These are phyloP conservation scores for Zoysia japonica DNA, from an alignment of 176 grass and related monocot species.

Conservation along the genomic window DNA sequence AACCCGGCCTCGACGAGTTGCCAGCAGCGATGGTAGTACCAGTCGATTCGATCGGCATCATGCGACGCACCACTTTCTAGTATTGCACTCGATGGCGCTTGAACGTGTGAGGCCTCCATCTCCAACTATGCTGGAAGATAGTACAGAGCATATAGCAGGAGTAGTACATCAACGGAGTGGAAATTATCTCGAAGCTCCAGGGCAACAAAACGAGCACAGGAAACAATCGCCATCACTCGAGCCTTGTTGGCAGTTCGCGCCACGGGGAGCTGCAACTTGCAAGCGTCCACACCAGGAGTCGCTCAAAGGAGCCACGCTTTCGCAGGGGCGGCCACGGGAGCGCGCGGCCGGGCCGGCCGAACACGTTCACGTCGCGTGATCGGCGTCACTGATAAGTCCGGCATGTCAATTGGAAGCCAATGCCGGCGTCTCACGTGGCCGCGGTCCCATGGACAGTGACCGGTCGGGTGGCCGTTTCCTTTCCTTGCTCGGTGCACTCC, in stretches of 20 bases:
- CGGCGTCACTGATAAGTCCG: slow-evolving; percentile 22
- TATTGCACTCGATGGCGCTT: slow-evolving; percentile 5
- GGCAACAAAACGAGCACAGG: not conserved
- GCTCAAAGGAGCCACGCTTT: not conserved
- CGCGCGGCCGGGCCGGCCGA: not conserved
- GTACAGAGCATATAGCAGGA: not conserved
- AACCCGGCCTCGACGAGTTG: not conserved
- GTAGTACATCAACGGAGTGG: no score
- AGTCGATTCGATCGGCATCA: slow-evolving; percentile 5
- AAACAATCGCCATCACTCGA: not conserved
- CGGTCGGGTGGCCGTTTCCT: slow-evolving; percentile 25
- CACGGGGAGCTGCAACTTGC: not conserved
- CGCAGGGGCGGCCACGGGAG: not conserved
- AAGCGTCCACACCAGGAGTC: not conserved
- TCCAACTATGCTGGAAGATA: slow-evolving; percentile 17
- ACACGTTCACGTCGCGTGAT: slow-evolving; percentile 23
- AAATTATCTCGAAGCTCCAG: not conserved
- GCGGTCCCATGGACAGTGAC: slow-evolving; percentile 39
- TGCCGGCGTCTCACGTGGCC: slow-evolving; percentile 46
- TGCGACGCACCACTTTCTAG: not conserved
- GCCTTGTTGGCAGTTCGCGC: not conserved
- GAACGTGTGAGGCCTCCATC: no score
- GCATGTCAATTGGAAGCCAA: slow-evolving; percentile 37
- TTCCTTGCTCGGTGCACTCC: not conserved
- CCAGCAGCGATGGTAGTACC: not conserved